Evolutionary conservation across 257 asterid genomes (phyloP), one percentile per base, ranked within the genome.

Genomic region (Fraxinus cuspidata): DNA sequence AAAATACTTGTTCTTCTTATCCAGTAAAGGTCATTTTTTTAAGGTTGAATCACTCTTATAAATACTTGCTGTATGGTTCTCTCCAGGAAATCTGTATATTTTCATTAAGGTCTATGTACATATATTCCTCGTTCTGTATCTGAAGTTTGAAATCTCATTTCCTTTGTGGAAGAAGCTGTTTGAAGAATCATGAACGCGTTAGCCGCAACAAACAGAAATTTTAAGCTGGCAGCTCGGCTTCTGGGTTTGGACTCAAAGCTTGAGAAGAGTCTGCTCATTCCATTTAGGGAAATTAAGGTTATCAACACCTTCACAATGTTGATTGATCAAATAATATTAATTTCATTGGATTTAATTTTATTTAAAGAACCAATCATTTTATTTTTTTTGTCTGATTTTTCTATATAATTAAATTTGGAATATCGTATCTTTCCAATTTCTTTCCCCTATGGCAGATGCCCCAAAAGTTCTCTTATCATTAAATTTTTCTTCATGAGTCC

Each of bases 221-320:
- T 95, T 86, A 91, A 84, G 87, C 90, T 87, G 32, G 99, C 99
- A 4, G 88, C 98, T 76, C 87, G 97, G 73, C 90, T 95, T 18
- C 80, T 95, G 1, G 98, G 99, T 58, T 74, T 95, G 78, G 99
- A 95, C 78, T 90, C 98, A 0, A 95, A 93, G 90, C 90, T 95
- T 23, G 91, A 95, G 86, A 83, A 79, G 89, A 93, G 99, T 77
- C 70, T 95, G 51, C 96, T 95, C 67, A 93, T 95, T 58, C 99
- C 99, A 0, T 95, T 93, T 64, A 84, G 99, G 84, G 99, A 95
- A 86, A 93, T 95, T 76, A 95, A 95, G 99, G 99, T 90, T 75
- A 0, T 23, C 69, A 44, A 18, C 11, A n/a, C 31, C 13, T 44
- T n/a, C 53, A 3, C 7, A 7, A 3, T 31, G 44, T 16, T 51